Evolutionary conservation across 805 yeast species (phyloP).

Genomic region (Maudiozyma barnettii): DNA sequence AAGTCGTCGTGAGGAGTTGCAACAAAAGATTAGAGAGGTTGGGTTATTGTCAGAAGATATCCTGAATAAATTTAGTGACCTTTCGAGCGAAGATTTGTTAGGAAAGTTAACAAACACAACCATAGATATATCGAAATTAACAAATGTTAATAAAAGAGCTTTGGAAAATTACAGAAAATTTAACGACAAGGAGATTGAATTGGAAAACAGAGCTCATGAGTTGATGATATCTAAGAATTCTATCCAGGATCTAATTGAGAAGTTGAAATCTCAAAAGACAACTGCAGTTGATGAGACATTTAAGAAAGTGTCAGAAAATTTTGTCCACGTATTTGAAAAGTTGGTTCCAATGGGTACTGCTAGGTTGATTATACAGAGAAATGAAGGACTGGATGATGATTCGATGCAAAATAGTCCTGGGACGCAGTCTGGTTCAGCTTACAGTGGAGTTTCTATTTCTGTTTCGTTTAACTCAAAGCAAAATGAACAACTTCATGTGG

Average conservation of each 20-base stretch:
- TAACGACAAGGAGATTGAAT: constrained; percentile 59
- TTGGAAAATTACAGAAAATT: constrained; percentile 72
- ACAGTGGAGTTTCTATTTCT: constrained; percentile 72
- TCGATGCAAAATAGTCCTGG: constrained; percentile 13
- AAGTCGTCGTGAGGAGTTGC: constrained; percentile 60
- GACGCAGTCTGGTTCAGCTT: constrained; percentile 29
- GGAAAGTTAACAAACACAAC: constrained; percentile 44
- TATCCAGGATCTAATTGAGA: constrained; percentile 60
- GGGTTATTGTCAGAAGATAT: constrained; percentile 91
- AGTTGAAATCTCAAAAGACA: constrained; percentile 68
- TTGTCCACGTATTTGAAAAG: constrained; percentile 63
- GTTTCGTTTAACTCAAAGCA: constrained; percentile 83
- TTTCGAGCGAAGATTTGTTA: constrained; percentile 45
- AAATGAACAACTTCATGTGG: constrained; percentile 79
- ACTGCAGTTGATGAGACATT: constrained; percentile 76
- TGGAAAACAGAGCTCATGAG: constrained; percentile 57
- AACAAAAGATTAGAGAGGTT: constrained; percentile 63
- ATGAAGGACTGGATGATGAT: constrained; percentile 17
- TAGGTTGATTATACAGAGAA: constrained; percentile 51
- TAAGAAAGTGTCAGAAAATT: constrained; percentile 62
- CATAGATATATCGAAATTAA: constrained; percentile 49
- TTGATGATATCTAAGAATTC: constrained; percentile 61
- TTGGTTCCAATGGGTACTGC: constrained; percentile 83
- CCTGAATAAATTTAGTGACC: constrained; percentile 39
- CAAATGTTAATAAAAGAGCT: constrained; percentile 83